phyloP scores from a whole-genome alignment of 176 grass and related monocot genomes.

The Paspalum vaginatum region DNA sequence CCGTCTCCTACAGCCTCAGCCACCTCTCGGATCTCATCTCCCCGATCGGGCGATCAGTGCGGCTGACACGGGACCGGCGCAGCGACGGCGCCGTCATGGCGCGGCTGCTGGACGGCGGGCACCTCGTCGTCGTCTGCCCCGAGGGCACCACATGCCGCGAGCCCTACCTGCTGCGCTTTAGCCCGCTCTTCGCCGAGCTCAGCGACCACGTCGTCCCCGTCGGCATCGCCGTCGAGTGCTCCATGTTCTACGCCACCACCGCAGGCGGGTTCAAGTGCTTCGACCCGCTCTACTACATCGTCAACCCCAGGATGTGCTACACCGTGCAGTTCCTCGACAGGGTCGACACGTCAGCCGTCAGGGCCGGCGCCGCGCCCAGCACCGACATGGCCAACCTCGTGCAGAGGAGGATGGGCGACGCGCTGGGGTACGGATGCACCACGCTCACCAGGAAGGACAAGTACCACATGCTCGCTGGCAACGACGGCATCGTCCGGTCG shows the following conservation, averaged over 20 bases:
- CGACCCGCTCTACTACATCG: conserved; percentile 68
- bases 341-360: conserved; percentile 39
- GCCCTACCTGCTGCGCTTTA: conserved; percentile 71
- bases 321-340: conserved; percentile 56
- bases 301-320: conserved; percentile 60
- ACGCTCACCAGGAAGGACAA: conserved; percentile 82
- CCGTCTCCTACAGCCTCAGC: conserved; percentile 71
- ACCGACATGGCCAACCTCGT: conserved; percentile 61
- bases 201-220: conserved; percentile 62
- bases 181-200: conserved; percentile 73
- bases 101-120: conserved; percentile 34
- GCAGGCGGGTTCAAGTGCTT: conserved; percentile 68
- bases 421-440: conserved; percentile 66
- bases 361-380: conserved; percentile 4
- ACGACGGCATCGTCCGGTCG: conserved; percentile 55
- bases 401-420: conserved; percentile 60
- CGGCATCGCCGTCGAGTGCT: conserved; percentile 48
- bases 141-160: conserved; percentile 89
- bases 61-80: conserved; percentile 47
- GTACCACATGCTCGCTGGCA: conserved; percentile 77
- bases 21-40: conserved; percentile 58
- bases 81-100: conserved; percentile 46
- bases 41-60: conserved; percentile 56
- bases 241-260: conserved; percentile 80
- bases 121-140: conserved; percentile 65